Conservation (phyloP, 441 rosid species). For the Daphne laureola region DNA sequence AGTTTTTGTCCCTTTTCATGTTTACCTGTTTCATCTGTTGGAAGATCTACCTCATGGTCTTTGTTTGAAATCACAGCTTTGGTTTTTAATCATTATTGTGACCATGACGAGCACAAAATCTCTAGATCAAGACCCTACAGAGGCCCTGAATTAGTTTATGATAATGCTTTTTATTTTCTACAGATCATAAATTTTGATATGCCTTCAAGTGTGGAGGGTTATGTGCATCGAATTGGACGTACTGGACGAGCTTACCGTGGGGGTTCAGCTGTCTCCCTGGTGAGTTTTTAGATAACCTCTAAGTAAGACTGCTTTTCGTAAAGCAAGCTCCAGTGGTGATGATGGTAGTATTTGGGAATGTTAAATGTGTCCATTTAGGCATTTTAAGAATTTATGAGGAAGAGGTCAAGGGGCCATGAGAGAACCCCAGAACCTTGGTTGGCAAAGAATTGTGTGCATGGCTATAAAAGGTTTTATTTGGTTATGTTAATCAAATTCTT, state of each 20-base stretch:
- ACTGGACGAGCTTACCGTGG: slow-evolving; percentile 86
- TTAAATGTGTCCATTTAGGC: too few relatives aligned
- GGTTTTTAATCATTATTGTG: not conserved
- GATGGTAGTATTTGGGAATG: too few relatives aligned
- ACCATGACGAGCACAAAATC: too few relatives aligned
- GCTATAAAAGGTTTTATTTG: too few relatives aligned
- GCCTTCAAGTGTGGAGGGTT: slow-evolving; percentile 69
- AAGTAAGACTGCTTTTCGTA: slow-evolving; percentile 5
- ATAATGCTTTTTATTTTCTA: slow-evolving; percentile 8
- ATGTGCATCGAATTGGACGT: slow-evolving; percentile 93
- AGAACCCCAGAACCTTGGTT: too few relatives aligned
- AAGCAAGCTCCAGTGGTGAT: too few relatives aligned
- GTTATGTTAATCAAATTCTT: too few relatives aligned
- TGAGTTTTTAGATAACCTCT: slow-evolving; percentile 29
- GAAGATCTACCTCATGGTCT: not conserved
- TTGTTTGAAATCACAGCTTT: not conserved
- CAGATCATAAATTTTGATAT: slow-evolving; percentile 90
- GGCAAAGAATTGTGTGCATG: too few relatives aligned
- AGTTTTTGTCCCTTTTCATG: too few relatives aligned
- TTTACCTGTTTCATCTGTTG: too few relatives aligned
- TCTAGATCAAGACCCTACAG: not conserved
- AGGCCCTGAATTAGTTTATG: slow-evolving; percentile 3
- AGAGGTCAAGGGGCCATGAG: too few relatives aligned
- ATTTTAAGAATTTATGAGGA: too few relatives aligned
- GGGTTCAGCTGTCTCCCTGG: slow-evolving; percentile 77